Conservation (phyloP, 2,329 filamentous ascomycete genomes). For the Paecilomyces sp. region DNA sequence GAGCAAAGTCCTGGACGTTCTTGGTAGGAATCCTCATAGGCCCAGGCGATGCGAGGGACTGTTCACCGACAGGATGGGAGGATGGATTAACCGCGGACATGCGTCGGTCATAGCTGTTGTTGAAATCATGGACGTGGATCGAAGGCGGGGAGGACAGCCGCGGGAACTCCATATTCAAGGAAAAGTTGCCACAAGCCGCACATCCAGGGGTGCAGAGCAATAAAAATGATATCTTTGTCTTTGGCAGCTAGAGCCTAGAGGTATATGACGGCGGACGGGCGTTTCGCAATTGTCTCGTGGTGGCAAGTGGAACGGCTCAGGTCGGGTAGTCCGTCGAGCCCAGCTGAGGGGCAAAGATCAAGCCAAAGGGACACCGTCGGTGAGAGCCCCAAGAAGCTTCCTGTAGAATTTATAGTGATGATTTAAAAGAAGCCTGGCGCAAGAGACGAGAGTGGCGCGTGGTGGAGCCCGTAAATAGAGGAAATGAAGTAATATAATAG, state of each 20-base stretch:
- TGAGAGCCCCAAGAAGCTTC: not conserved
- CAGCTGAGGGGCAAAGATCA: not conserved
- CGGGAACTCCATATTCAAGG: conserved; percentile 39
- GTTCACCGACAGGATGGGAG: conserved; percentile 34
- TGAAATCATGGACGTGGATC: conserved; percentile 37
- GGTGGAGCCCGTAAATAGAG: not conserved
- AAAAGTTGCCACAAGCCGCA: conserved; percentile 13
- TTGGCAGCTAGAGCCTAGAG: not conserved
- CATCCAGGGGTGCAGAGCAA: conserved; percentile 5
- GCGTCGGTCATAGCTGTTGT: conserved; percentile 22
- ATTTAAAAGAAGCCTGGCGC: not conserved
- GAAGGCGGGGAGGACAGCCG: conserved; percentile 32
- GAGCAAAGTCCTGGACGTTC: conserved; percentile 39
- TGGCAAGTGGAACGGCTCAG: not conserved
- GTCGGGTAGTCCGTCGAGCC: not conserved
- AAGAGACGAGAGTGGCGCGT: not conserved
- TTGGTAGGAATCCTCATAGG: conserved; percentile 59
- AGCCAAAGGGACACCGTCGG: not conserved
- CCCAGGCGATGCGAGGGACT: conserved; percentile 37
- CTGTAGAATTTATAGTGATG: not conserved
- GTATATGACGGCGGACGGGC: not conserved
- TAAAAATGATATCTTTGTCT: not conserved
- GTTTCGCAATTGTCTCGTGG: not conserved
- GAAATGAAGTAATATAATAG: not conserved
- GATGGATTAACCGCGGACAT: conserved; percentile 27